Evolutionary conservation across 805 yeast genomes (phyloP), one percentile per base, ranked within the genome.

Genomic region (Lipomyces sp.): DNA sequence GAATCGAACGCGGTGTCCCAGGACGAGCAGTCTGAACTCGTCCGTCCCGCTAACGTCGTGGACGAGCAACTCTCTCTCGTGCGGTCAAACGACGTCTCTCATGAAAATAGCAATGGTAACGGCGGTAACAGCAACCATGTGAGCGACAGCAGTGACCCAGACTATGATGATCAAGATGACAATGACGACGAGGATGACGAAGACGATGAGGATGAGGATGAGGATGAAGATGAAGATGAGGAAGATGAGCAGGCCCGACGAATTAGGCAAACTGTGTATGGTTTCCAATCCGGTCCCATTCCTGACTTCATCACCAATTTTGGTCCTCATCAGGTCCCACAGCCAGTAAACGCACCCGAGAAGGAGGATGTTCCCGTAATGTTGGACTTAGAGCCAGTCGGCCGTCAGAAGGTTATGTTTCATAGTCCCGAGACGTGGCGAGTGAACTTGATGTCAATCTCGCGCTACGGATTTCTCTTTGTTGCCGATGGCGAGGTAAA

Each of bases 401-500:
- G 67, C 7, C 42, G 62, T 8, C 67, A 64, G 18, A 24, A 50
- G 39, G 37, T 67, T 18, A 29, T 53, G 13, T 39, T 67, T 15
- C 53, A 13, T 32, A 34, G 37, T 18, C 59, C 66, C 10, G 66
- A 56, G 42, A 64, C 65, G 8, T 67, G 70, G 70, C 30, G 66
- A 4, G 66, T 65, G 18, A 67, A 65, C 51, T 59, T 64, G 11
- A 53, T 60, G 15, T 65, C 63, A 7, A 34, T 51, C 29, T 62
- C 66, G 18, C 59, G 55, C 15, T 39, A 51, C 33, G 69, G 70
- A 11, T 65, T 64, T 29, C 10, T 67, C 24, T 67, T 67, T 35
- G 54, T 65, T 29, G 70, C 70, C 6, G 69, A 62, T 50, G 65
- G 69, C 15, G 34, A 32, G 61, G 69, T 66, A 51, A 24, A 24